Conservation (phyloP, 305 asterid species). For the Fraxinus platypoda region DNA sequence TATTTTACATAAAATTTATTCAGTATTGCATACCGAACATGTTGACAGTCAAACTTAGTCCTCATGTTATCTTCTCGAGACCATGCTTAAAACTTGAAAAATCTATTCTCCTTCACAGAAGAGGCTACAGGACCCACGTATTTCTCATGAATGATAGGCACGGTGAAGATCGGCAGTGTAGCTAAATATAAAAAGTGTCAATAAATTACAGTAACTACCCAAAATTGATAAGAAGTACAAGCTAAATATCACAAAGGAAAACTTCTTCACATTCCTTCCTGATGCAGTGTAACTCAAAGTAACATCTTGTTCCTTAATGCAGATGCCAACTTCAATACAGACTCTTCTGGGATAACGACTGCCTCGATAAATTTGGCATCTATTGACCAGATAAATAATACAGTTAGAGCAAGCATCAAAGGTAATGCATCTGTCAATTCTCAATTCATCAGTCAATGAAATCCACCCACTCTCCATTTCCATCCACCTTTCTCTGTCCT, state of each 20-base stretch:
- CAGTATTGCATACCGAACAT: no score
- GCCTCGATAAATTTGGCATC: background rate
- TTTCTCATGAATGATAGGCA: background rate
- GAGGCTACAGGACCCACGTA: no score
- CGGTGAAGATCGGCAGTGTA: background rate
- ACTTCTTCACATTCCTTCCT: background rate
- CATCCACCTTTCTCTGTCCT: constrained; percentile 79
- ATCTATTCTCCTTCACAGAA: no score
- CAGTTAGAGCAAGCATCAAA: background rate
- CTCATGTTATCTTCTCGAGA: no score
- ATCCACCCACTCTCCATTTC: constrained; percentile 98
- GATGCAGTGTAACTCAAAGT: background rate
- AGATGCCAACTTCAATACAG: background rate
- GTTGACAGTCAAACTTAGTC: no score
- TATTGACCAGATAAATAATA: background rate
- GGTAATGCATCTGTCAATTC: constrained; percentile 43
- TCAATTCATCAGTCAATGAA: constrained; percentile 81
- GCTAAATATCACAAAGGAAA: background rate
- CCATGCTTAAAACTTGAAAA: no score
- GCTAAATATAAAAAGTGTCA: background rate
- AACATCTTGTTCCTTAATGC: background rate
- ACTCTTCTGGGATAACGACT: background rate
- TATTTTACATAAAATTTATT: no score
- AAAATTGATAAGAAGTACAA: background rate
- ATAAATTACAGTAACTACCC: background rate